Base-by-base conservation (phyloP, 2,329 filamentous ascomycete genomes). In the Xylaria multiplex region DNA sequence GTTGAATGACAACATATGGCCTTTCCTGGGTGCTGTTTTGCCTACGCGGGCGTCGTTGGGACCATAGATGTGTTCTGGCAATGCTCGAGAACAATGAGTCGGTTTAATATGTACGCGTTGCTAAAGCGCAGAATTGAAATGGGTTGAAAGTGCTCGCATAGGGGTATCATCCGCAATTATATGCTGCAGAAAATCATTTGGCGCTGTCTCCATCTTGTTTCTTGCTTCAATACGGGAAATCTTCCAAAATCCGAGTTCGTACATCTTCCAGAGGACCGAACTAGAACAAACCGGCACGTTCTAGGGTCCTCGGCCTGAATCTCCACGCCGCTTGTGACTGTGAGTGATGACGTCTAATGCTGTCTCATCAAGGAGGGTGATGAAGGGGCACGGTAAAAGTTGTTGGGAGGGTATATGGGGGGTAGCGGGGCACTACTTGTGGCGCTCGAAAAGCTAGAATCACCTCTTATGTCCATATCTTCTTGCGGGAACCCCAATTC, bases 401-500 rank as follows among this genome's bases (percentile, higher is more conserved):
- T 72, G 50, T 70, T 70, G 27, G 72, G 70, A 11, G 66, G 62
- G 16, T 72, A 71, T 37, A 71, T 70, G 8, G 71, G 68, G 19
- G 72, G 72, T 11, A 71, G 54, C 46, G 68, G 68, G 2, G 66
- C 70, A 22, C 65, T 64, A 66, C 78, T 80, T 8, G 77, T 70
- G 45, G 77, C 73, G 69, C 79, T 82, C 8, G 81, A 83, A 71
- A 83, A 83, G 72, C 80, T 83, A n/a, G 79, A 79, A 63, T 73
- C 74, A 11, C 72, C 69, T 53, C 74, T 71, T 3, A 71, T 61
- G 37, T 80, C 78, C 37, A 68, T 67, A 7, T 73, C 73, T 55
- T 76, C 71, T 40, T 59, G 62, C 7, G 81, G 81, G n/a, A 87
- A 77, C 37, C 83, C 79, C n/a, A 79, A 75, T 55, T 85, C 79